These are phyloP conservation scores for Ogataea trehaloabstinens DNA, from an alignment of 805 yeast species.

Conservation along the genomic window DNA sequence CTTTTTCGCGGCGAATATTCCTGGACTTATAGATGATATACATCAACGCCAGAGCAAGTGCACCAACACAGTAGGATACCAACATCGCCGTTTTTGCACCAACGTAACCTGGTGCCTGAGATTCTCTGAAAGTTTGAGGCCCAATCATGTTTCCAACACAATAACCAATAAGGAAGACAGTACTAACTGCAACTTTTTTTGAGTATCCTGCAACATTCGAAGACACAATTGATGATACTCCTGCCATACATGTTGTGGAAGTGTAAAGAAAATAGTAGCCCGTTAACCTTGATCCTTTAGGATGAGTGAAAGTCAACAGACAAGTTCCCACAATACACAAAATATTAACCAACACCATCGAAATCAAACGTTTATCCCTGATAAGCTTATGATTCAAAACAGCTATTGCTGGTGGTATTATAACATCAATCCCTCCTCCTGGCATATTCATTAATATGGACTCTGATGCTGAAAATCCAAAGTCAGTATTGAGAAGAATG, in stretches of 20 bases:
- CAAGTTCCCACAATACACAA: slow-evolving; percentile 23
- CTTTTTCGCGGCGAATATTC: slow-evolving; percentile 37
- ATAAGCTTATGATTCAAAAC: slow-evolving; percentile 11
- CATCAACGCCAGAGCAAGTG: slow-evolving; percentile 9
- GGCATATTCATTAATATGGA: slow-evolving; percentile 35
- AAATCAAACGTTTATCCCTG: neutral
- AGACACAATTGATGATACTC: slow-evolving; percentile 4
- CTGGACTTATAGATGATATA: slow-evolving; percentile 28
- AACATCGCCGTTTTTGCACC: slow-evolving; percentile 53
- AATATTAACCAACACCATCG: slow-evolving; percentile 1
- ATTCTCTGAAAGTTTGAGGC: slow-evolving; percentile 58
- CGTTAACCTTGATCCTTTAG: neutral
- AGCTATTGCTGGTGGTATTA: slow-evolving; percentile 31
- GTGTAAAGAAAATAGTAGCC: slow-evolving; percentile 3
- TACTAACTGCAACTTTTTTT: slow-evolving; percentile 54
- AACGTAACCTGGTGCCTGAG: slow-evolving; percentile 51
- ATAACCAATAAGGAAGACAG: slow-evolving; percentile 55
- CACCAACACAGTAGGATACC: slow-evolving; percentile 29
- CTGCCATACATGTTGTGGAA: slow-evolving; percentile 3
- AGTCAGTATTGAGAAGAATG: slow-evolving; percentile 35
- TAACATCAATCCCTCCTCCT: slow-evolving; percentile 32
- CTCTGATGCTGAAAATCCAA: slow-evolving; percentile 24
- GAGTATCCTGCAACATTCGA: slow-evolving; percentile 48
- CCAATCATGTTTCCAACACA: slow-evolving; percentile 65
- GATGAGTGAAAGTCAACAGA: slow-evolving; percentile 17